Conservation (phyloP, 139 green algal genomes). For the Coelastrella sp. region DNA sequence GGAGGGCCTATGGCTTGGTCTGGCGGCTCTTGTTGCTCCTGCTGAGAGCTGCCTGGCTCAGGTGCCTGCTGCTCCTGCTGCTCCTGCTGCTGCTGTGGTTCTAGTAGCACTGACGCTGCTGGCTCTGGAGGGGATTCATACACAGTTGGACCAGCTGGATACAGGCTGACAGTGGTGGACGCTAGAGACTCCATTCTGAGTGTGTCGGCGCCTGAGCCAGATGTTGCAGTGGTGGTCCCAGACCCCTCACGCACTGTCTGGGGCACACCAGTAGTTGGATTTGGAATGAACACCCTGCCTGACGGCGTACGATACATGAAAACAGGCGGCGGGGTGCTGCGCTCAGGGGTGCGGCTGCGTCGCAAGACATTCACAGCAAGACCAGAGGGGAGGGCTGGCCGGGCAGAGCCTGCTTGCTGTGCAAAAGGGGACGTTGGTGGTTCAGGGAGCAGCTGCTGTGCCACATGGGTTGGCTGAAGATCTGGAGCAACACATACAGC, state of each 20-base stretch:
- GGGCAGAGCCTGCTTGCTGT: background rate
- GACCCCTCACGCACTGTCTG: conserved; percentile 27
- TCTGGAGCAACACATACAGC: background rate
- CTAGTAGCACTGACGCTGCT: background rate
- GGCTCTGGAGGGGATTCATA: conserved; percentile 10
- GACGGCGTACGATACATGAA: conserved; percentile 32
- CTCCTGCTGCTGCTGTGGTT: background rate
- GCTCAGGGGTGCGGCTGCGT: background rate
- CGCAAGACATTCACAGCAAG: background rate
- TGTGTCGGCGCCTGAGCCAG: background rate
- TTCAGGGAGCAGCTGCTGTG: background rate
- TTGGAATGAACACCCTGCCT: background rate
- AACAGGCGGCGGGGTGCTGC: background rate
- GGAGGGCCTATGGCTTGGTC: background rate
- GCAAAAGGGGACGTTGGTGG: background rate
- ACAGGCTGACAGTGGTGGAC: background rate
- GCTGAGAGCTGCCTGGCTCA: background rate
- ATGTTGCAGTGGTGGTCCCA: background rate
- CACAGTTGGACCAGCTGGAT: background rate
- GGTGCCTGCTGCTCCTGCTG: background rate
- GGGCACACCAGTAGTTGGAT: background rate
- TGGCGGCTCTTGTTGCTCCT: background rate
- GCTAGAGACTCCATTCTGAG: background rate
- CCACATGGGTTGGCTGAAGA: too few relatives aligned
- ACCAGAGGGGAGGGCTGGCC: background rate